A percentile compares a stretch with the other conserved stretches of the same genome.
Conservation (phyloP, 176 grass and related monocot genomes). For the bread wheat (Triticum aestivum) region DNA sequence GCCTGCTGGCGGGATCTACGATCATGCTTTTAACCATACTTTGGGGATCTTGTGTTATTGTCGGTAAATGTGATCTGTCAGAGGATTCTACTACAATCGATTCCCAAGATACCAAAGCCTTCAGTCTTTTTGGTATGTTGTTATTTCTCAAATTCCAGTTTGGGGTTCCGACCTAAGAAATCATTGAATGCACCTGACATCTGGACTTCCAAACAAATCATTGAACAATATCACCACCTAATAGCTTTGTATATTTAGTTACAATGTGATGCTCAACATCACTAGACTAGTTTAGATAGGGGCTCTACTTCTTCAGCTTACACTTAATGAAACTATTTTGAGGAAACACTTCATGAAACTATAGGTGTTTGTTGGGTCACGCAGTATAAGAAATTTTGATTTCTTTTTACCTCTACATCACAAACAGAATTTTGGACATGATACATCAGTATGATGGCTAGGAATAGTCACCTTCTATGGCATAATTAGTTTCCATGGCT, state of each 20-base stretch:
- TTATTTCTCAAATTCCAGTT: not conserved
- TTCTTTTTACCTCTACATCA: not conserved
- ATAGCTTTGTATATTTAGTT: not conserved
- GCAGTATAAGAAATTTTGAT: not conserved
- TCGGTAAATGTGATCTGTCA: conserved; percentile 72
- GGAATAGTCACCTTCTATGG: not conserved
- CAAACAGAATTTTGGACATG: conserved; percentile 4
- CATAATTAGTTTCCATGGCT: not conserved
- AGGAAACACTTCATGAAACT: not conserved
- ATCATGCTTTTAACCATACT: conserved; percentile 86
- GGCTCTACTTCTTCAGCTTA: not conserved
- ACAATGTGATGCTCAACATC: not conserved
- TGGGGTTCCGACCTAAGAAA: not conserved
- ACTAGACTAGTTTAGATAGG: not conserved
- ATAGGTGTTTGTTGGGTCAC: not conserved
- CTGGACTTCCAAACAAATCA: not conserved
- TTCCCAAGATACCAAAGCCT: conserved; percentile 58
- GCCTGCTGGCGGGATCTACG: conserved; percentile 85
- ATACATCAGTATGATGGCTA: not conserved
- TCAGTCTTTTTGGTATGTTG: conserved; percentile 63
- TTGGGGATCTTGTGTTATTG: conserved; percentile 90
- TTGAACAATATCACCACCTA: not conserved
- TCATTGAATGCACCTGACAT: not conserved
- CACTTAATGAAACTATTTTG: not conserved
- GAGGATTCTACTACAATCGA: conserved; percentile 65